Evolutionary conservation across 176 grass and related monocot species (phyloP), one percentile per base, ranked within the genome.

Genomic region (Leersia perrieri): DNA sequence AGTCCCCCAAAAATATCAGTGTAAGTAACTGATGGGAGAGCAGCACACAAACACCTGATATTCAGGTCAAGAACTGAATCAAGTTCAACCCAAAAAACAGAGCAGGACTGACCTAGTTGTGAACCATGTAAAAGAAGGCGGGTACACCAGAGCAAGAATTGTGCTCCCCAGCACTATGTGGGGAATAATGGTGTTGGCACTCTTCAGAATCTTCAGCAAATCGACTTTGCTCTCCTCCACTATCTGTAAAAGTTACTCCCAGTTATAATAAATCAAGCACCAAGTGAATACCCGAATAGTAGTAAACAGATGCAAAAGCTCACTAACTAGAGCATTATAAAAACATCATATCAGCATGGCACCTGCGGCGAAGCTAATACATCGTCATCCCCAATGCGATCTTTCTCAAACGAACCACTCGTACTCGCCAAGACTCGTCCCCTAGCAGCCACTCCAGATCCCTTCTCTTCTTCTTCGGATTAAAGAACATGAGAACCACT

Each of bases 81-180:
- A 62, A n/a, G 69, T 7, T 42, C 68, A 30, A 23, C 55, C 7
- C 22, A 67, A 72, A 57, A 84, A 14, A 64, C 72, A 15, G 30
- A 14, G 34, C 0, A 47, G 9, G 1, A 58, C 74, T 33, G 12
- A 98, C 92, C 92, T 93, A 81, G 82, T 98, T 65, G 96, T 98
- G 82, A 98, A 98, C 96, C 92, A 98, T 78, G 92, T 90, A 72
- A 98, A 98, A 7, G 96, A 98, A 51, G 92, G 88, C 7, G 96
- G 96, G 63, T 95, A 95, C 79, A 88, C 78, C 74, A 98, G 90
- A 11, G 96, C 96, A 44, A 98, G 87, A 38, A 95, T 58, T 41
- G 96, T 98, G 72, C 96, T 98, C 63, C 85, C 90, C 64, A 98
- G 81, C 25, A 98, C 96, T 30, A 95, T 47, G n/a, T 98, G 96